Base-by-base conservation (phyloP, 2,329 filamentous ascomycete genomes). In the Aspergillus japonicus region DNA sequence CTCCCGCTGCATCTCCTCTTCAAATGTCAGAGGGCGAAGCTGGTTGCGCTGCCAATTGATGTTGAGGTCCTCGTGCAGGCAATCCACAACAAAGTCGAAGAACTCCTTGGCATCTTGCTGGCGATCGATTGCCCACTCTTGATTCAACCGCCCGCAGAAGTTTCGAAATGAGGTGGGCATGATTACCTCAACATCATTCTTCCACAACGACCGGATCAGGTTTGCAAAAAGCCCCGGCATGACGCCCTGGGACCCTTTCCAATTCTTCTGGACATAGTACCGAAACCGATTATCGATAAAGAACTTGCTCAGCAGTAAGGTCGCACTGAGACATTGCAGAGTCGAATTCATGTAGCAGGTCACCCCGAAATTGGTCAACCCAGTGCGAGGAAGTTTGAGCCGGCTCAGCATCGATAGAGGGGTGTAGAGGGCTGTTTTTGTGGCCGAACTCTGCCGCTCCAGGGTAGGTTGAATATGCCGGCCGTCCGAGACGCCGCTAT, bases 31-130 rank as follows among this genome's bases (percentile, higher is more conserved):
- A 5, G 82, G 81, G 53, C 82, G 81, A 2, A 89, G 77, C 0
- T 84, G 85, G 2, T 78, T 80, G 56, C 83, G 79, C 62, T 85
- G 80, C 80, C 86, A 89, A 31, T 84, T 82, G 6, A 82, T 76
- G 72, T 96, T 96, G 5, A 96, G 87, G 75, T 99, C 95, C 71
- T 95, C 90, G 67, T 94, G 89, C 12, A 98, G 81, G 65, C 89
- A 88, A 56, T 91, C 87, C 42, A 96, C 82, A 26, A 97, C 75
- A 70, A 96, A 96, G 50, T 87, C 87, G 65, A 94, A 87, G 66
- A 96, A 96, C 69, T 98, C 95, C 65, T 93, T 90, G 1, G 92
- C 89, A 70, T 99, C 95, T 76, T 98, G 95, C 72, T 98, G 94
- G 53, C 86, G 80, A 24, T 82, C 81, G 47, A 91, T 88, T 14